These are phyloP conservation scores for Aspergillus piperis DNA, from an alignment of 2,329 filamentous ascomycete species.

Conservation along the genomic window DNA sequence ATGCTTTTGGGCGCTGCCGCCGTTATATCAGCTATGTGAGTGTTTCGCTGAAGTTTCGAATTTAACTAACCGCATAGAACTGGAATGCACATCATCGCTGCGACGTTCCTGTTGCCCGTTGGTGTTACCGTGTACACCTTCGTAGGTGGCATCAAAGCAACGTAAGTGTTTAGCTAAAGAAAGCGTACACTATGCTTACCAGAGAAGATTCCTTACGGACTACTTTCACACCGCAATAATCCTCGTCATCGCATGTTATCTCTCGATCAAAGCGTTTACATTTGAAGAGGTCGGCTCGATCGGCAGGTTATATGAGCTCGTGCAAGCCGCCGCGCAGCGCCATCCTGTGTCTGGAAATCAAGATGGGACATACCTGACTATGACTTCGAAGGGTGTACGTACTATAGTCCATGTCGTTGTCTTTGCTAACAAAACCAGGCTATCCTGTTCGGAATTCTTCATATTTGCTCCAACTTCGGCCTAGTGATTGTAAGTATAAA, in stretches of 20 bases:
- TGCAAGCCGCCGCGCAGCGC: constrained; percentile 47
- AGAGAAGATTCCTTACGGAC: constrained; percentile 48
- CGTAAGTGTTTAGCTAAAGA: constrained; percentile 19
- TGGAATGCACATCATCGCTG: constrained; percentile 54
- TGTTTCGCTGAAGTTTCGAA: rapidly evolving
- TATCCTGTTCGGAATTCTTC: constrained; percentile 54
- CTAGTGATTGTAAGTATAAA: constrained; percentile 48
- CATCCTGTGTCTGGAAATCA: constrained; percentile 56
- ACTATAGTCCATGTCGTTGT: background rate
- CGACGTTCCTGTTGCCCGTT: constrained; percentile 49
- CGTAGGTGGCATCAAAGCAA: constrained; percentile 45
- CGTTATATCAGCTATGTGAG: constrained; percentile 43
- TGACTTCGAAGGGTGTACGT: constrained; percentile 55
- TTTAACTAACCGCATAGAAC: constrained; percentile 34
- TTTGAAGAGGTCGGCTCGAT: constrained; percentile 52
- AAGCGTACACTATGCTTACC: constrained; percentile 5
- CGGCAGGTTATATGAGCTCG: constrained; percentile 52
- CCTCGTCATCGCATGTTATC: constrained; percentile 53
- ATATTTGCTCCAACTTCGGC: constrained; percentile 54
- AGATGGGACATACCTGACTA: constrained; percentile 57
- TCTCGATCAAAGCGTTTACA: constrained; percentile 51
- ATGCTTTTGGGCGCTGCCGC: constrained; percentile 54
- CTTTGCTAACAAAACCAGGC: constrained; percentile 33
- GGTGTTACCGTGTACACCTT: constrained; percentile 45
- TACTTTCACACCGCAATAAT: constrained; percentile 59